Conservation (phyloP, 164 flowering plant genomes). For the Chimonanthus salicifolius region DNA sequence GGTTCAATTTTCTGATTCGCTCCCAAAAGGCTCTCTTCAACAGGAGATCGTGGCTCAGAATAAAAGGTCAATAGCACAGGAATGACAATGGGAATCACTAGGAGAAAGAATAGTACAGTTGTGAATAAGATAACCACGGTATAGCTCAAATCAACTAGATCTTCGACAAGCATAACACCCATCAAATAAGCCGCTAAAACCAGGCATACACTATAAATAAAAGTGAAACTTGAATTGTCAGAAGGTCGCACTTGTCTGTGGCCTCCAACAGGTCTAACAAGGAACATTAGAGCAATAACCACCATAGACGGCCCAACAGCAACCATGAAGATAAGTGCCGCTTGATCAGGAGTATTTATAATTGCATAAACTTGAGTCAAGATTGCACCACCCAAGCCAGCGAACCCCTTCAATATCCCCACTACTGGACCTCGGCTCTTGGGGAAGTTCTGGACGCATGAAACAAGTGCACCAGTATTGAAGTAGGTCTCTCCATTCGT, state of each 20-base stretch:
- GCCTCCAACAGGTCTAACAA: slow-evolving; percentile 92
- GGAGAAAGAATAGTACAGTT: slow-evolving; percentile 47
- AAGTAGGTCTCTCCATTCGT: slow-evolving; percentile 95
- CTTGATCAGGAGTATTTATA: slow-evolving; percentile 71
- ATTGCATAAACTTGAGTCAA: slow-evolving; percentile 71
- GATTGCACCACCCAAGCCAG: slow-evolving; percentile 91
- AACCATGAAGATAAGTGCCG: slow-evolving; percentile 84
- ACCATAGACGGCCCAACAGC: slow-evolving; percentile 96
- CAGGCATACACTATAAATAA: slow-evolving; percentile 74
- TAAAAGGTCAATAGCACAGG: slow-evolving; percentile 47
- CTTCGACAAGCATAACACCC: slow-evolving; percentile 94
- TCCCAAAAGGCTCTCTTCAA: slow-evolving; percentile 54
- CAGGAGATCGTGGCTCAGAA: slow-evolving; percentile 31
- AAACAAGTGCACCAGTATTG: slow-evolving; percentile 85
- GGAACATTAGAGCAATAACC: slow-evolving; percentile 67
- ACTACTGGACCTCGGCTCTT: slow-evolving; percentile 92
- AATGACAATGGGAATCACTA: slow-evolving; percentile 63
- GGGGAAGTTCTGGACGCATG: slow-evolving; percentile 96
- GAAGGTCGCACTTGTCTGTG: slow-evolving; percentile 74
- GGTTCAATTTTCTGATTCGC: slow-evolving; percentile 38
- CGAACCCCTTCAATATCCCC: slow-evolving; percentile 94
- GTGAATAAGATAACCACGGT: slow-evolving; percentile 52
- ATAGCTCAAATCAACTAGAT: slow-evolving; percentile 58
- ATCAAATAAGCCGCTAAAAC: slow-evolving; percentile 87
- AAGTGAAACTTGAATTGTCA: slow-evolving; percentile 70